phyloP scores from a whole-genome alignment of 1,284 basidiomycete species.

The Flammula alnicola region DNA sequence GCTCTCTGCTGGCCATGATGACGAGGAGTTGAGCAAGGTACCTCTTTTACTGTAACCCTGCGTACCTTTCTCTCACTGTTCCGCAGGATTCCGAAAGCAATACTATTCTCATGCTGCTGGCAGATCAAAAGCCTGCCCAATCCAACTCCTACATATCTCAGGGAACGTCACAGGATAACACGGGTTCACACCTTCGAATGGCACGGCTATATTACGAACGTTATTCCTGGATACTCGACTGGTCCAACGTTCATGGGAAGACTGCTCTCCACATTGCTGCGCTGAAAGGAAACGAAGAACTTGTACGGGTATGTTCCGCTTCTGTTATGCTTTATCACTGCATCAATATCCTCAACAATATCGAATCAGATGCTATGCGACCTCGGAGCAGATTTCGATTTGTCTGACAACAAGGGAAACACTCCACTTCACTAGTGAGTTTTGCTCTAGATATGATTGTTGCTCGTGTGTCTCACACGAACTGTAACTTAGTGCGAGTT shows the following conservation, averaged over 20 bases:
- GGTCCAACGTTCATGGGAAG: conserved; percentile 87
- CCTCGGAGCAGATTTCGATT: conserved; percentile 84
- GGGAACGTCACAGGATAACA: conserved; percentile 61
- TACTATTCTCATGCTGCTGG: conserved; percentile 87
- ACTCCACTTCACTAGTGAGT: conserved; percentile 91
- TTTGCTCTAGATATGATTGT: conserved; percentile 7
- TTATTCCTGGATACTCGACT: conserved; percentile 85
- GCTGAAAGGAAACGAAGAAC: conserved; percentile 86
- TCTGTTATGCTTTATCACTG: conserved; percentile 10
- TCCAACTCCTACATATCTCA: conserved; percentile 51
- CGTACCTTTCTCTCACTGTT: conserved; percentile 10
- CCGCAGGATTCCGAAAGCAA: conserved; percentile 85
- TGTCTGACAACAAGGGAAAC: conserved; percentile 90
- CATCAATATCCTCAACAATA: conserved; percentile 13
- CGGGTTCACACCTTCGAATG: conserved; percentile 78
- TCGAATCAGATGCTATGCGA: conserved; percentile 80
- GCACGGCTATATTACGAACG: conserved; percentile 80
- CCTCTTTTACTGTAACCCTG: conserved; percentile 33
- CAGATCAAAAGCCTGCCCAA: conserved; percentile 68
- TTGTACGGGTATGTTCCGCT: conserved; percentile 70
- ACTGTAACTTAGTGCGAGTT: conserved; percentile 66
- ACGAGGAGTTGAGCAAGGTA: conserved; percentile 87
- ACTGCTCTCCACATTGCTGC: conserved; percentile 91
- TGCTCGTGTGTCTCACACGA: conserved; percentile 14
- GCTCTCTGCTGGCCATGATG: conserved; percentile 84